A percentile compares a stretch with the other conserved stretches of the same genome.
Conservation (phyloP, 2,329 filamentous ascomycete species). For the Aspergillus sojae region DNA sequence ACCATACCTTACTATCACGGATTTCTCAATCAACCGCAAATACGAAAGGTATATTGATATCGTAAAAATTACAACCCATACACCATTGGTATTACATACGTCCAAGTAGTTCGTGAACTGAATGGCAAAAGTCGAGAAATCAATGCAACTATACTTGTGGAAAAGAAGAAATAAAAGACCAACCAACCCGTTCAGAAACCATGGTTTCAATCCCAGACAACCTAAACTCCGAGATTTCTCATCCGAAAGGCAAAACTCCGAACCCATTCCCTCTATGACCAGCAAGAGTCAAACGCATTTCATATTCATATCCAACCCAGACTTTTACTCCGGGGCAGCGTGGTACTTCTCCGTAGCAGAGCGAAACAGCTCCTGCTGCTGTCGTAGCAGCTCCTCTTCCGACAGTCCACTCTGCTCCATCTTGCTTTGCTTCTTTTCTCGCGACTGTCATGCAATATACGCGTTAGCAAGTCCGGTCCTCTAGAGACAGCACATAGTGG, state of each 20-base stretch:
- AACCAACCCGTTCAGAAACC: conserved; percentile 6
- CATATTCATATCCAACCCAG: neutral
- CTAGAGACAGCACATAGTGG: neutral
- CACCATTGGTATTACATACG: neutral
- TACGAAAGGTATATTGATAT: neutral
- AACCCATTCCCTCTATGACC: conserved; percentile 33
- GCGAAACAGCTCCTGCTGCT: conserved; percentile 91
- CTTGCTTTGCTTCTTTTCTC: conserved; percentile 96
- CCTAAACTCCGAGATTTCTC: conserved; percentile 10
- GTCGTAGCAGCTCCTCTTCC: conserved; percentile 82
- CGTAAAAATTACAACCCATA: neutral
- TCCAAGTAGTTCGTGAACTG: neutral
- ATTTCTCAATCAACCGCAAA: neutral
- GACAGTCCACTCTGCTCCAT: conserved; percentile 92
- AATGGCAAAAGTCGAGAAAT: neutral
- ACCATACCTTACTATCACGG: neutral
- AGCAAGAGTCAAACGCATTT: conserved; percentile 28
- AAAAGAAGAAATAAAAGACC: neutral
- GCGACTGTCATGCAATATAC: conserved; percentile 60
- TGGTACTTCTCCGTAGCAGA: conserved; percentile 75
- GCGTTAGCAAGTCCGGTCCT: conserved; percentile 15
- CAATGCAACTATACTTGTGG: neutral
- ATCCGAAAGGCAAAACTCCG: conserved; percentile 26
- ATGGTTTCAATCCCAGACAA: conserved; percentile 8
- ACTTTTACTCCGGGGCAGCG: conserved; percentile 45